Conservation (phyloP, 2,329 filamentous ascomycete species). For the Epichloe gansuensis region DNA sequence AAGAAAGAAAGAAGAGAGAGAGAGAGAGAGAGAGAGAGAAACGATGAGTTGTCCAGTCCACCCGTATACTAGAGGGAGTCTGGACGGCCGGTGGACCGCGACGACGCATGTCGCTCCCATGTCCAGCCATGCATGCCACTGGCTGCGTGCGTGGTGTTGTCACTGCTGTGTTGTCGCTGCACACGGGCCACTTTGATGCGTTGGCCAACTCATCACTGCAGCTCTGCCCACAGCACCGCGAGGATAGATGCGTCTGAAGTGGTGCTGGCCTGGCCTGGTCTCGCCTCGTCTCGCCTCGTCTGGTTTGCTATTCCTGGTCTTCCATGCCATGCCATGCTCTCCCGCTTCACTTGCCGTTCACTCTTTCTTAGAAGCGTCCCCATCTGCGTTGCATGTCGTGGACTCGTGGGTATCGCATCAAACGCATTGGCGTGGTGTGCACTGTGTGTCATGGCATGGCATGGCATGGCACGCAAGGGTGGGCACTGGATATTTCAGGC, state of each 20-base stretch:
- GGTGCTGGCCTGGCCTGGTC: background rate
- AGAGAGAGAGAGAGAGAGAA: no score
- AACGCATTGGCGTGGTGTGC: background rate
- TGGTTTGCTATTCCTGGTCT: background rate
- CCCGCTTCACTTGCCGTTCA: slow-evolving; percentile 1
- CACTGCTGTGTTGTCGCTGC: slow-evolving; percentile 14
- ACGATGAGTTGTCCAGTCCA: no score
- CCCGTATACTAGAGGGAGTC: background rate
- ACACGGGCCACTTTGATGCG: slow-evolving; percentile 29
- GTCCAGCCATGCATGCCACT: background rate
- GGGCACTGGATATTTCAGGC: no score
- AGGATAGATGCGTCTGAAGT: background rate
- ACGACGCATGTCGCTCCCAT: background rate
- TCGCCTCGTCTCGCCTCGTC: background rate
- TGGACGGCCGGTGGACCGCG: slow-evolving; percentile 1
- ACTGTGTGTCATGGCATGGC: background rate
- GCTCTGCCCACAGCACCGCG: slow-evolving; percentile 17
- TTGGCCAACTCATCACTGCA: slow-evolving; percentile 33
- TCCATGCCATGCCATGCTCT: background rate
- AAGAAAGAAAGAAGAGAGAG: no score
- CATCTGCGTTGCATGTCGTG: no score
- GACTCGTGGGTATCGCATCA: background rate
- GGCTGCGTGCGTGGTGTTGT: background rate
- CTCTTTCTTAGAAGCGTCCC: slow-evolving; percentile 1
- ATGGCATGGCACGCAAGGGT: background rate